Evolutionary conservation across 192 early-diverging fungal species (phyloP), one percentile per base, ranked within the genome.

Genomic region (Blastocladiella britannica): DNA sequence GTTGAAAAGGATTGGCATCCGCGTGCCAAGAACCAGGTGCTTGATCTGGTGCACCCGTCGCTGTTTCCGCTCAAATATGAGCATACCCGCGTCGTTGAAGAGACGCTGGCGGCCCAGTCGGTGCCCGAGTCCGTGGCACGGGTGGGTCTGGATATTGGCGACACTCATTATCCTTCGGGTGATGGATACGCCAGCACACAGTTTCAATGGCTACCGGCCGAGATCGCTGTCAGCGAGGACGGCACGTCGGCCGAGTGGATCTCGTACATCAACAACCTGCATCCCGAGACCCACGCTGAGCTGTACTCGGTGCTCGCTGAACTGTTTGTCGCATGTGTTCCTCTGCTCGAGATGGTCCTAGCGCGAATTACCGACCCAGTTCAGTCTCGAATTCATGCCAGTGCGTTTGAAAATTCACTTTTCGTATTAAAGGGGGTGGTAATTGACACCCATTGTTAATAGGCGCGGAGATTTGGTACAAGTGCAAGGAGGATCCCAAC

Each of bases 191-290:
- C n/a, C n/a, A n/a, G n/a, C n/a, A n/a, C n/a, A n/a, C 12, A 31
- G 53, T 80, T 62, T 55, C 75, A 82, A 60, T 83, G 80, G 83
- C 68, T 87, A 20, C 83, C 85, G 0, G 60, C 76, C 5, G 85
- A 82, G 30, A 80, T 84, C 59, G 55, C 62, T 2, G 68, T 86
- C 1, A 53, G 26, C 22, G 52, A 68, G 0, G 66, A 74, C 28
- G 82, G 82, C 29, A 47, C 12, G 37, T 20, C 62, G 5, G 61
- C 70, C 24, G 51, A 53, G 1, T 62, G 79, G 23, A 31, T 55
- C 25, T 82, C 80, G 1, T 86, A 86, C 63, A 86, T 88, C 70
- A 85, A 86, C 72, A 86, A 85, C 55, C 53, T 85, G 25, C 73
- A 85, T 43, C 82, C 78, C 7, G 26, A 58, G 22, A 63, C 73